Conservation (phyloP, 1,284 basidiomycete species). For the Laetiporus sulphureus region DNA sequence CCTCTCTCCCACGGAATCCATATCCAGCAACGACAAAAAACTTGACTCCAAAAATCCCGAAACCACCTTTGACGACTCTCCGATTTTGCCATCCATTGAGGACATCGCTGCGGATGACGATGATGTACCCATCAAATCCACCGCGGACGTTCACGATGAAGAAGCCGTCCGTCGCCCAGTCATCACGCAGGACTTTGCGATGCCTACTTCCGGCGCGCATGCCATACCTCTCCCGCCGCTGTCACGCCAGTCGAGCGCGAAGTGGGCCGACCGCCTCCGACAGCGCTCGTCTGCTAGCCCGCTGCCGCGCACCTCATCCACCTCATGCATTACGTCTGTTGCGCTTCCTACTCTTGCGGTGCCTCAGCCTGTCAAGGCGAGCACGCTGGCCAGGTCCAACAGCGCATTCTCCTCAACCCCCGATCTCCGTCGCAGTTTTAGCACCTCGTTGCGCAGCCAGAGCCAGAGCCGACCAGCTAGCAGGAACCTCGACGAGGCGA, state of each 20-base stretch:
- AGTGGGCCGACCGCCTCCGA: conserved; percentile 4
- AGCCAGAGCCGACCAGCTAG: background rate
- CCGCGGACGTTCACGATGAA: conserved; percentile 1
- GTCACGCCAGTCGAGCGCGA: background rate
- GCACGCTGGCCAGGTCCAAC: background rate
- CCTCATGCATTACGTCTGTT: background rate
- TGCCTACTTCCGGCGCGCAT: background rate
- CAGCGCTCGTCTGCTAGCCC: conserved; percentile 2
- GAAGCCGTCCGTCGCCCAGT: background rate
- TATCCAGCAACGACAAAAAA: no score
- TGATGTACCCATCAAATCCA: no score
- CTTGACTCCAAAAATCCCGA: no score
- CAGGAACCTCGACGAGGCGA: conserved; percentile 3
- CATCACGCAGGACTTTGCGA: conserved; percentile 1
- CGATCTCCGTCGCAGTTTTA: background rate
- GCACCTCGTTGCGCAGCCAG: background rate
- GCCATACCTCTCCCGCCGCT: background rate
- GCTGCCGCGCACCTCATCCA: background rate
- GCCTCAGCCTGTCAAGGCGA: background rate
- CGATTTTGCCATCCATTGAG: no score
- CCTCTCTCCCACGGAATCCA: no score
- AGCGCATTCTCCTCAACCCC: background rate
- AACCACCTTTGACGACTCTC: no score
- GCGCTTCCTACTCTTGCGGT: background rate
- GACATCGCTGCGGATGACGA: no score